Evolutionary conservation across 495 filamentous ascomycete species (phyloP), one percentile per base, ranked within the genome.

Genomic region (Trichoderma gamsii): DNA sequence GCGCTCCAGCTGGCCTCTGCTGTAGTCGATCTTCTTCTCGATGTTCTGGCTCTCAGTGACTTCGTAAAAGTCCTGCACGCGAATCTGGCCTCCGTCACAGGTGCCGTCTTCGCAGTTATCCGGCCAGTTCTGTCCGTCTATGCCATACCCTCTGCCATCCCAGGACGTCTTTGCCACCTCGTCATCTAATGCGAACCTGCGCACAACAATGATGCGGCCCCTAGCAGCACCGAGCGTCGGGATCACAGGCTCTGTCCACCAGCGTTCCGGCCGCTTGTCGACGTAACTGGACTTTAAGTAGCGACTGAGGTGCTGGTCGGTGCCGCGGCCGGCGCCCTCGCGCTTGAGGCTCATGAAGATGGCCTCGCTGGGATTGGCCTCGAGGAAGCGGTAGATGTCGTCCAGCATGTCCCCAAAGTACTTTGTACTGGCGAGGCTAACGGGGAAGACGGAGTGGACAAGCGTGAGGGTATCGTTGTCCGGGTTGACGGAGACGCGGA

Each of bases 1-100:
- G 6, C 92, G 86, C 73, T 87, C 84, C 35, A 97, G 85, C 70
- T 96, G 92, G 27, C 89, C 87, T 63, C 81, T 84, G 49, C 88
- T 87, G 70, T 88, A 87, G 56, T 81, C 73, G 66, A 97, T 88
- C 83, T 99, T 99, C 76, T 87, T 86, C 63, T 87, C 81, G 68
- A 99, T 92, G 69, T 89, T 90, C 68, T 84, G 77, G 8, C 83
- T 86, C 73, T 92, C 86, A 49, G 89, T 77, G 21, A 99, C 88
- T 73, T 96, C 94, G 82, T 94, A 98, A 76, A 92, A 98, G 77
- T 99, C 95, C 79, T 99, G 95, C 46, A 99, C 88, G 66, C 92
- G 88, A 35, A 97, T 85, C 70, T 88, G 83, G 5, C 79, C 92
- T 73, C 87, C 88, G 29, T 41, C 63, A 13, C 88, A 86, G 59